phyloP scores from a whole-genome alignment of 139 green algal genomes.

The Chlorella sp. region DNA sequence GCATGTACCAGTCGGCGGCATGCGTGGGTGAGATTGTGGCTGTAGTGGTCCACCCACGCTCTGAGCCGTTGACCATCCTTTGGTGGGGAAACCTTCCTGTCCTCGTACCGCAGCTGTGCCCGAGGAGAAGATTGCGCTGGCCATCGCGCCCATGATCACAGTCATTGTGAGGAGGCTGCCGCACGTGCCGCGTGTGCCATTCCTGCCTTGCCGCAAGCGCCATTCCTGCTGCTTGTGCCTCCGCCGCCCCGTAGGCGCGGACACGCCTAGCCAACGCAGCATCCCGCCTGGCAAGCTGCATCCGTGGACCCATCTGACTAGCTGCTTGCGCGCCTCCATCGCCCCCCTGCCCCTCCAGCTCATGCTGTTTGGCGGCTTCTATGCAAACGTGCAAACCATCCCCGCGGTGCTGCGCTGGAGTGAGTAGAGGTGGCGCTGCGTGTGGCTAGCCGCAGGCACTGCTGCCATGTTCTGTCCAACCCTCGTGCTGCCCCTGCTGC shows the following conservation, averaged over 20 bases:
- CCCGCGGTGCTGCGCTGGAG: slow-evolving; percentile 40
- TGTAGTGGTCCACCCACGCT: no score
- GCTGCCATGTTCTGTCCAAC: background rate
- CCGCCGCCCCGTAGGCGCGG: no score
- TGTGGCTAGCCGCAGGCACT: background rate
- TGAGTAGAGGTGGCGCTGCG: background rate
- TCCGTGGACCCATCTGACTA: no score
- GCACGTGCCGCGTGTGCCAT: no score
- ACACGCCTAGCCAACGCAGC: no score
- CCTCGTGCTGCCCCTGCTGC: background rate
- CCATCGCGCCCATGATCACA: slow-evolving; percentile 49
- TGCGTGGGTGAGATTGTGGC: no score
- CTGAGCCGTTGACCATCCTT: no score
- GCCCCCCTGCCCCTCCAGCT: background rate
- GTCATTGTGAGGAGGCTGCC: background rate
- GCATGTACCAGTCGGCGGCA: no score
- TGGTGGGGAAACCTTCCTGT: background rate
- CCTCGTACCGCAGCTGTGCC: background rate
- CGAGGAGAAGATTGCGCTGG: slow-evolving; percentile 44
- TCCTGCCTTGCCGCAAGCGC: no score
- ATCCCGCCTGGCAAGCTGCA: no score
- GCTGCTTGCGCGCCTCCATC: background rate
- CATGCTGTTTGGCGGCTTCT: slow-evolving; percentile 55
- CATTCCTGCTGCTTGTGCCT: no score
- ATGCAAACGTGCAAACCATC: slow-evolving; percentile 56